Conservation (phyloP, 352 stramenopile genomes). For the Elongisporangium undulatum region DNA sequence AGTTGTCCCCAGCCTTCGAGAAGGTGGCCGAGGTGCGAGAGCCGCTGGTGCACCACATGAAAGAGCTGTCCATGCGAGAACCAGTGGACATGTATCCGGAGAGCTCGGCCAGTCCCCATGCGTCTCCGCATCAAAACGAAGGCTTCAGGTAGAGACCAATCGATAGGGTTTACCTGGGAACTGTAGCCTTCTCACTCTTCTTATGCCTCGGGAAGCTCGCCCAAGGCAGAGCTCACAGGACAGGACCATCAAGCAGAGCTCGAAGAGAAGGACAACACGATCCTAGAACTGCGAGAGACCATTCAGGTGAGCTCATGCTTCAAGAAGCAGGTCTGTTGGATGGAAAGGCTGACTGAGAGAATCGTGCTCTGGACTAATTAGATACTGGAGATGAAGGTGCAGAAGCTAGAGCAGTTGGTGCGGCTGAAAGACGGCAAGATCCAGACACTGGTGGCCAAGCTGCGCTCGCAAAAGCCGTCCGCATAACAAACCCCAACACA, state of each 20-base stretch:
- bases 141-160: background rate
- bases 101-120: background rate
- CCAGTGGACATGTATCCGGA: slow-evolving; percentile 4
- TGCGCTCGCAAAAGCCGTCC: slow-evolving; percentile 69
- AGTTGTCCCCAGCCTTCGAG: slow-evolving; percentile 13
- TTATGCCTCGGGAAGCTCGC: background rate
- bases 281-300: slow-evolving; percentile 85
- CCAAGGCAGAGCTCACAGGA: background rate
- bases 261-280: slow-evolving; percentile 72
- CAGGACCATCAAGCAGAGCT: slow-evolving; percentile 24
- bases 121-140: background rate
- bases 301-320: slow-evolving; percentile 38
- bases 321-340: background rate
- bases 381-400: slow-evolving; percentile 94
- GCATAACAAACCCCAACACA: slow-evolving; percentile 7
- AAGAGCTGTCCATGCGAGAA: slow-evolving; percentile 24
- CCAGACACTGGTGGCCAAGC: slow-evolving; percentile 81
- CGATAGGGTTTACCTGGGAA: background rate
- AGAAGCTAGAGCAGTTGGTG: slow-evolving; percentile 94
- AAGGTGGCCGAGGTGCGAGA: slow-evolving; percentile 37
- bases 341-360: background rate
- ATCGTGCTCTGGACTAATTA: slow-evolving; percentile 12
- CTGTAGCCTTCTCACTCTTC: background rate
- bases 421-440: slow-evolving; percentile 94
- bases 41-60: slow-evolving; percentile 23